Conservation (phyloP, 805 yeast species). For the Saccharomycodes ludwigii region DNA sequence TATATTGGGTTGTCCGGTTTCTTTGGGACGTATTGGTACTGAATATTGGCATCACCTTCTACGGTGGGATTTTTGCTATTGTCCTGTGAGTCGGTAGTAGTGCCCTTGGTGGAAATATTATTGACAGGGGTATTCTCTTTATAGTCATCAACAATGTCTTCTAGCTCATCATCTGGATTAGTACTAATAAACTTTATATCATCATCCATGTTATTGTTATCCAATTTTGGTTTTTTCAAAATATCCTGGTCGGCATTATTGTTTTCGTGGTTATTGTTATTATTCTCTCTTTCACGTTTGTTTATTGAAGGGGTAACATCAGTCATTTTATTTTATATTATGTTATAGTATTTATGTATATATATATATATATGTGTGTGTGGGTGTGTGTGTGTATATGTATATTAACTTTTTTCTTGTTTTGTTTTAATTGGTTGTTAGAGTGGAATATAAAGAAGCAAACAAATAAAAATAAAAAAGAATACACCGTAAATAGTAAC, state of each 20-base stretch:
- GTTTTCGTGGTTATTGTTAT: constrained; percentile 7
- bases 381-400: too few species aligned
- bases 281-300: constrained; percentile 1
- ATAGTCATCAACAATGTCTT: constrained; percentile 13
- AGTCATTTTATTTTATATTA: too few species aligned
- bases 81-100: too few species aligned
- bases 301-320: constrained; percentile 1
- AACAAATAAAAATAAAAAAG: too few species aligned
- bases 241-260: constrained; percentile 9
- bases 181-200: constrained; percentile 6
- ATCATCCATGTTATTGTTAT: constrained; percentile 5
- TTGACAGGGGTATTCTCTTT: constrained; percentile 5
- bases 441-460: too few species aligned
- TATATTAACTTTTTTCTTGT: too few species aligned
- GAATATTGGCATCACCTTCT: not conserved
- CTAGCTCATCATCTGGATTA: constrained; percentile 14
- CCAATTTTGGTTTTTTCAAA: constrained; percentile 7
- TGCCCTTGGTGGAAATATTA: not conserved
- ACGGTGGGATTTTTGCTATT: not conserved
- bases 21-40: constrained; percentile 8
- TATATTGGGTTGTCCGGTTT: constrained; percentile 11
- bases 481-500: too few species aligned
- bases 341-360: too few species aligned
- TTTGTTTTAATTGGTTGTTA: too few species aligned
- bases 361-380: too few species aligned